Evolutionary conservation across 345 rosid genomes (phyloP).

Genomic region (Lepidium sativum): DNA sequence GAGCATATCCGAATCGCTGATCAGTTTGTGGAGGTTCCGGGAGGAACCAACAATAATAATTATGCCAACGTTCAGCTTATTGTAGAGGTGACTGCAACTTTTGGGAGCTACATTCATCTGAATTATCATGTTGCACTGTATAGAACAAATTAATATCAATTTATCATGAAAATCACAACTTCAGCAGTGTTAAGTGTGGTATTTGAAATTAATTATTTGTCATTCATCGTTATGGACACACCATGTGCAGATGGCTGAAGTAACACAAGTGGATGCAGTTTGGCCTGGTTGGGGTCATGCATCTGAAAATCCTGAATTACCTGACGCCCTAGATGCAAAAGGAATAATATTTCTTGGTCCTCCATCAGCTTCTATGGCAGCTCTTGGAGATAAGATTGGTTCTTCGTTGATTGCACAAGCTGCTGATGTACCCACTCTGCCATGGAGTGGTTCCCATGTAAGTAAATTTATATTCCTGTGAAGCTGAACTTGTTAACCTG

Average conservation of each 20-base stretch:
- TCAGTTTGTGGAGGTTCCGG: slow-evolving; percentile 99
- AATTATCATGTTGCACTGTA: neutral
- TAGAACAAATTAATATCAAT: neutral
- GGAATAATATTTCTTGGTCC: slow-evolving; percentile 97
- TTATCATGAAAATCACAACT: neutral
- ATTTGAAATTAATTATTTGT: neutral
- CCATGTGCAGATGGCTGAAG: slow-evolving; percentile 82
- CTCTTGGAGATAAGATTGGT: slow-evolving; percentile 97
- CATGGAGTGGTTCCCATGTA: slow-evolving; percentile 99
- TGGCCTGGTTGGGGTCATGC: slow-evolving; percentile 99
- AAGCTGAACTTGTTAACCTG: neutral
- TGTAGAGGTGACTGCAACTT: slow-evolving; percentile 58
- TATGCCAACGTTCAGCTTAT: slow-evolving; percentile 99
- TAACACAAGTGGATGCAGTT: slow-evolving; percentile 95
- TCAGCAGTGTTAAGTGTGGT: neutral
- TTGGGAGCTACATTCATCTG: neutral
- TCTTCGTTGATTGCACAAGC: slow-evolving; percentile 99
- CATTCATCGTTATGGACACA: slow-evolving; percentile 6
- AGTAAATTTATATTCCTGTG: slow-evolving; percentile 1
- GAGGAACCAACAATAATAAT: slow-evolving; percentile 97
- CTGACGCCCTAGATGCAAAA: slow-evolving; percentile 75
- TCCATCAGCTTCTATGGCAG: slow-evolving; percentile 82
- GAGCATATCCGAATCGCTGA: slow-evolving; percentile 98
- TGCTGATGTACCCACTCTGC: slow-evolving; percentile 99
- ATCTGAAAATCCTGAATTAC: slow-evolving; percentile 96